Conservation (phyloP, 805 yeast species). For the Ogataea populi-albae region DNA sequence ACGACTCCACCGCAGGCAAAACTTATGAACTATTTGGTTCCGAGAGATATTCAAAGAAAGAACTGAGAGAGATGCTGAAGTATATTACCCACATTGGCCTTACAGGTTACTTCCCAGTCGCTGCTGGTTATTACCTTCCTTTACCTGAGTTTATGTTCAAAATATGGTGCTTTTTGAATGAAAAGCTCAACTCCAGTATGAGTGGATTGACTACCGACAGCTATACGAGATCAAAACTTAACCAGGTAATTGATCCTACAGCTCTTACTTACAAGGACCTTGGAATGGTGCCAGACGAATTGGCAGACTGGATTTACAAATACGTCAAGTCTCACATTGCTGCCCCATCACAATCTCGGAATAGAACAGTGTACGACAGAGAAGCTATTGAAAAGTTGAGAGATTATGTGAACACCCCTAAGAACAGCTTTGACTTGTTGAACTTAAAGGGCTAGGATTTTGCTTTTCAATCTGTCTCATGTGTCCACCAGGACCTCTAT, state of each 20-base stretch:
- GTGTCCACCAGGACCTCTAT: too few relatives aligned
- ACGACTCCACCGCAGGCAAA: constrained; percentile 76
- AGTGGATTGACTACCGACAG: constrained; percentile 59
- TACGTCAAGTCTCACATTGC: constrained; percentile 39
- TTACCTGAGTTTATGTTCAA: constrained; percentile 38
- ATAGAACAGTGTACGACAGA: constrained; percentile 37
- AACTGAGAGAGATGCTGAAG: constrained; percentile 69
- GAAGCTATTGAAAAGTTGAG: constrained; percentile 36
- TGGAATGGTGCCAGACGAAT: constrained; percentile 58
- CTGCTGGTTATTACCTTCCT: constrained; percentile 36
- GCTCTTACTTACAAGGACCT: constrained; percentile 69
- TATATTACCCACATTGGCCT: constrained; percentile 37
- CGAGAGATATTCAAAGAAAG: constrained; percentile 57
- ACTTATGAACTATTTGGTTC: constrained; percentile 73
- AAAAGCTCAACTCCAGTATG: constrained; percentile 41
- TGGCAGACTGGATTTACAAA: constrained; percentile 47
- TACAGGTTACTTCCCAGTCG: constrained; percentile 35
- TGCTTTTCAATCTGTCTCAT: too few relatives aligned
- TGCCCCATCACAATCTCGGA: constrained; percentile 34
- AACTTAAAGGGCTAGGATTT: constrained; percentile 29
- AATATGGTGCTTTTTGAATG: constrained; percentile 36
- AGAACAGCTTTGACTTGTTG: constrained; percentile 31
- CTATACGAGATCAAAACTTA: constrained; percentile 66
- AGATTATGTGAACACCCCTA: constrained; percentile 36
- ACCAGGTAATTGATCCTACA: constrained; percentile 58